These are phyloP conservation scores for Rhodamnia argentea DNA, from an alignment of 345 rosid genomes.

Conservation along the genomic window DNA sequence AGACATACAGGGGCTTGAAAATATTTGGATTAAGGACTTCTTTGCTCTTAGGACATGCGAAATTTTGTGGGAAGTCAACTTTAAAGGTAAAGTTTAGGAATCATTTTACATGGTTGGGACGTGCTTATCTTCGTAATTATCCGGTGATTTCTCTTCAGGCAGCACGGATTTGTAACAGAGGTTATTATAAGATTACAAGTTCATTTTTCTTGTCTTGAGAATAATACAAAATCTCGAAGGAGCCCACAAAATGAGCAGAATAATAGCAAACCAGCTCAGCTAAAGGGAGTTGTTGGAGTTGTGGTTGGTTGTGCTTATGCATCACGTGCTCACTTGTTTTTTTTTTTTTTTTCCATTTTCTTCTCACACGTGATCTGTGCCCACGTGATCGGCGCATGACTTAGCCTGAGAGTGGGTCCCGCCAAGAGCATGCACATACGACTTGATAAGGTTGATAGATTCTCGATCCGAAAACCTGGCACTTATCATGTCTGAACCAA, in stretches of 20 bases:
- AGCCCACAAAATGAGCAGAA: neutral
- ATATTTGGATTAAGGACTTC: neutral
- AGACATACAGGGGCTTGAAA: too few species aligned
- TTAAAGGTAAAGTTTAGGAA: neutral
- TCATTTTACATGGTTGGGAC: neutral
- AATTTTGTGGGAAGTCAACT: neutral
- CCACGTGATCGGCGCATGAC: neutral
- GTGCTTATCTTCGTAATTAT: neutral
- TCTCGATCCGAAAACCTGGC: too few species aligned
- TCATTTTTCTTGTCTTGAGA: neutral
- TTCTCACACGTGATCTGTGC: neutral
- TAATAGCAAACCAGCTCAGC: neutral
- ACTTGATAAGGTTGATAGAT: fast-evolving
- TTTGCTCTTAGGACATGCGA: neutral
- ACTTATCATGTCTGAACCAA: fast-evolving
- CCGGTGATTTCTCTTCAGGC: too few species aligned
- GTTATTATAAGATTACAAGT: neutral
- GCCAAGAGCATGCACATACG: neutral
- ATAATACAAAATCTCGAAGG: neutral
- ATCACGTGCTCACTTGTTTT: neutral
- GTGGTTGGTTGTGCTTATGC: neutral
- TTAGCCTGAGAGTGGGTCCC: neutral
- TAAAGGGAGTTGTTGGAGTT: neutral
- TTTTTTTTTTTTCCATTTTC: neutral
- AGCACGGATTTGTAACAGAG: too few species aligned